These are phyloP conservation scores for Eustoma russellianum DNA, from an alignment of 257 asterid species.

Conservation along the genomic window DNA sequence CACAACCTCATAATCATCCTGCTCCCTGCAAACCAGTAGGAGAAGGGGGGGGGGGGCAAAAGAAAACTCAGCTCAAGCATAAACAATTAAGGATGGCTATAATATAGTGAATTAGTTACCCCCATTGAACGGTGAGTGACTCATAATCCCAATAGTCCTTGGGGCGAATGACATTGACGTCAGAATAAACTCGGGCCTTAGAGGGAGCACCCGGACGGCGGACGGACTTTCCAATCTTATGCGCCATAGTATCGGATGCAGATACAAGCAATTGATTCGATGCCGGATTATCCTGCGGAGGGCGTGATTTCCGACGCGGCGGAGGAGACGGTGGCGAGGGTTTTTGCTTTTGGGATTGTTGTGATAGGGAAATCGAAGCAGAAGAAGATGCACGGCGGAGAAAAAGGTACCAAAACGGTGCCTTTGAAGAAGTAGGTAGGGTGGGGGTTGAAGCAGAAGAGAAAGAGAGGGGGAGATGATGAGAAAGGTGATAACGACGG, in stretches of 20 bases:
- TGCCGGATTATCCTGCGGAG: slow-evolving; percentile 16
- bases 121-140: slow-evolving; percentile 90
- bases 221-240: slow-evolving; percentile 82
- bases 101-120: slow-evolving; percentile 32
- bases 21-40: slow-evolving; percentile 42
- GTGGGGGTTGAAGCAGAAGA: neutral
- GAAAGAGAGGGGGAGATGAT: neutral
- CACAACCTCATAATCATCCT: slow-evolving; percentile 90
- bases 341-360: slow-evolving; percentile 8
- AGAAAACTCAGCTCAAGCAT: neutral
- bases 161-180: slow-evolving; percentile 77
- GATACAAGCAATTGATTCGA: slow-evolving; percentile 24
- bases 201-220: slow-evolving; percentile 83
- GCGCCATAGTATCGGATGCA: slow-evolving; percentile 56
- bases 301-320: slow-evolving; percentile 10
- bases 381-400: slow-evolving; percentile 30
- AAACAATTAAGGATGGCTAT: too few relatives aligned
- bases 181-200: slow-evolving; percentile 74
- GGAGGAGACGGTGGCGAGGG: slow-evolving; percentile 9
- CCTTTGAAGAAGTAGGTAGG: slow-evolving; percentile 10
- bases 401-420: slow-evolving; percentile 15
- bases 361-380: slow-evolving; percentile 20
- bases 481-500: neutral
- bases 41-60: neutral
- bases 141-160: slow-evolving; percentile 95